Percentiles rank a stretch among this genome's conserved stretches.
Conservation (phyloP, 305 asterid genomes). For the Petunia hybrid region DNA sequence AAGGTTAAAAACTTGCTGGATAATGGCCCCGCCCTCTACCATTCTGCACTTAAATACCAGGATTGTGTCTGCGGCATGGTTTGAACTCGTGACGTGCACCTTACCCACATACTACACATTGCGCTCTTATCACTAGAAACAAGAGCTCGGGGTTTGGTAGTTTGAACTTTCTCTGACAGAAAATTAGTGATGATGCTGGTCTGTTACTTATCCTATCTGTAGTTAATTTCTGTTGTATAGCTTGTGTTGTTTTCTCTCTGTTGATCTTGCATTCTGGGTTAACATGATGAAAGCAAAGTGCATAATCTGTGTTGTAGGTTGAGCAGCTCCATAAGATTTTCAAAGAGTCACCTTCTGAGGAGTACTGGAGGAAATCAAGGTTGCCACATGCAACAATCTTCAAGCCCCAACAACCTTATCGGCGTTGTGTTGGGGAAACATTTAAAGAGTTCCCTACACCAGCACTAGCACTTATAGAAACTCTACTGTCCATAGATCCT, state of each 20-base stretch:
- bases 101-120: too few relatives aligned
- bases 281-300: conserved; percentile 15
- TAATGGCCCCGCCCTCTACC: too few relatives aligned
- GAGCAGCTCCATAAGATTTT: conserved; percentile 93
- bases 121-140: too few relatives aligned
- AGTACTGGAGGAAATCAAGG: conserved; percentile 90
- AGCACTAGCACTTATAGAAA: conserved; percentile 74
- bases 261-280: conserved; percentile 14
- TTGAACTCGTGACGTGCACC: too few relatives aligned
- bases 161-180: background rate
- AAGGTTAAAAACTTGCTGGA: too few relatives aligned
- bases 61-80: too few relatives aligned
- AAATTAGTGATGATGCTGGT: background rate
- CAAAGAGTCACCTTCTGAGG: conserved; percentile 92
- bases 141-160: background rate
- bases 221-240: background rate
- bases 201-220: conserved; percentile 7
- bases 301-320: conserved; percentile 56
- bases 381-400: conserved; percentile 86
- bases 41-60: too few relatives aligned
- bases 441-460: conserved; percentile 83
- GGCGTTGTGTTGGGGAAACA: conserved; percentile 79
- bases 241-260: background rate
- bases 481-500: conserved; percentile 80
- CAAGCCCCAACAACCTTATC: conserved; percentile 94